Evolutionary conservation across 441 rosid species (phyloP), one percentile per base, ranked within the genome.

Genomic region (Bruguiera hainesii): DNA sequence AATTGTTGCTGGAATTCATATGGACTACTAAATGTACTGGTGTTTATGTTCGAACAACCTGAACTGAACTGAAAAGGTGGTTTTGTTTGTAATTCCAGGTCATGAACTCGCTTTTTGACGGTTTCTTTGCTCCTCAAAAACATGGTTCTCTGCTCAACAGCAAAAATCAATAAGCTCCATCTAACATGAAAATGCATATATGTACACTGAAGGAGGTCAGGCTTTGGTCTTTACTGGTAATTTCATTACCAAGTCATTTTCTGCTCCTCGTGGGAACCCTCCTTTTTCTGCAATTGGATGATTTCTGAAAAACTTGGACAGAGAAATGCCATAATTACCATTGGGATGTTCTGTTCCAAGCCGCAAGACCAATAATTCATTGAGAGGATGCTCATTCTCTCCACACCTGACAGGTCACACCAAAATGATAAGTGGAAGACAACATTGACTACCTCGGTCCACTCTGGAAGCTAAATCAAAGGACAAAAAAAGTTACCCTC

Each of bases 381-480:
- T 82, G 57, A 87, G 85, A 5, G 96, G 92, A 28, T 74, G 90
- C 74, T 89, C 93, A 60, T 89, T 90, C 78, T 87, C 96, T 37
- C 93, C 90, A 6, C 96, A 89, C 29, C 96, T 4, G 60, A 21
- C 28, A 55, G 28, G 16, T 15, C 6, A 55, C 15, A 55, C 48
- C 48, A 42, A 42, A 13, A 11, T 42, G 16, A 42, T 42, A 42
- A 42, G 25, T 5, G 23, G 26, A 50, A 56, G 55, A 55, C 71
- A 29, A n/a, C 31, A 66, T 51, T 35, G 23, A n/a, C 13, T 20
- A 63, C 23, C 48, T 18, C 48, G 0, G 48, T 4, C 15, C 16
- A 11, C 15, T 13, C 3, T 3, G 15, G 1, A 11, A 42, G 48
- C 15, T 13, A 13, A 42, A 42, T 39, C 16, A 33, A 33, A 11